Conservation (phyloP, 441 rosid genomes). For the Corymbia calophylla region DNA sequence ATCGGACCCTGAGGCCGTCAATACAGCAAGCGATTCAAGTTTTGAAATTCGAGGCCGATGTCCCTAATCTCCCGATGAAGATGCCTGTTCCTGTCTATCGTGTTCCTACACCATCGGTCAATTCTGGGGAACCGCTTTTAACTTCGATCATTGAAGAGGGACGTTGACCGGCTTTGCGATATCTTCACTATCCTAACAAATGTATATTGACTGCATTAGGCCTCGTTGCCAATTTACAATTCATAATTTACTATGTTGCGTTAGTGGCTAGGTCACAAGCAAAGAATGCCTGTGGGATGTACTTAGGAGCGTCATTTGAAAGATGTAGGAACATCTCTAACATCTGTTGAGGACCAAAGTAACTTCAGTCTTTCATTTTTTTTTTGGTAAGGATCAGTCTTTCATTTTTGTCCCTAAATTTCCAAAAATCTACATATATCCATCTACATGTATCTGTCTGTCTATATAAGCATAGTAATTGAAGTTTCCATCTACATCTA, state of each 20-base stretch:
- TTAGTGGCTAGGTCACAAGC: no score
- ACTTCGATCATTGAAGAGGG: constrained; percentile 19
- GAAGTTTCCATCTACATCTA: background rate
- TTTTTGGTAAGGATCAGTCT: no score
- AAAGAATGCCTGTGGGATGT: no score
- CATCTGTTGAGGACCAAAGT: no score
- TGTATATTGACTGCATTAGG: background rate
- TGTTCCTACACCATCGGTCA: background rate
- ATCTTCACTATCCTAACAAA: background rate
- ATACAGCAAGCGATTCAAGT: constrained; percentile 49
- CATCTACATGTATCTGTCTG: background rate
- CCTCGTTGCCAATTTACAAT: background rate
- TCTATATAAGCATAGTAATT: background rate
- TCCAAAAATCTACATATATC: background rate
- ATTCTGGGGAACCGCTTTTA: constrained; percentile 4
- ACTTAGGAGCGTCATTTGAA: no score
- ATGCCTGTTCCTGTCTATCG: constrained; percentile 34
- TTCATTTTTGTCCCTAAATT: background rate
- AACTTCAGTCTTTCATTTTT: background rate
- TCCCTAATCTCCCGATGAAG: constrained; percentile 33
- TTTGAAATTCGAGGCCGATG: constrained; percentile 32
- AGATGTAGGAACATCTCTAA: no score
- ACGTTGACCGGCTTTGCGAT: background rate
- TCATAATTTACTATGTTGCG: background rate
- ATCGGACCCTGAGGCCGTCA: constrained; percentile 17